Evolutionary conservation across 2,329 filamentous ascomycete genomes (phyloP), one percentile per base, ranked within the genome.

Genomic region (Aspergillus flavus): DNA sequence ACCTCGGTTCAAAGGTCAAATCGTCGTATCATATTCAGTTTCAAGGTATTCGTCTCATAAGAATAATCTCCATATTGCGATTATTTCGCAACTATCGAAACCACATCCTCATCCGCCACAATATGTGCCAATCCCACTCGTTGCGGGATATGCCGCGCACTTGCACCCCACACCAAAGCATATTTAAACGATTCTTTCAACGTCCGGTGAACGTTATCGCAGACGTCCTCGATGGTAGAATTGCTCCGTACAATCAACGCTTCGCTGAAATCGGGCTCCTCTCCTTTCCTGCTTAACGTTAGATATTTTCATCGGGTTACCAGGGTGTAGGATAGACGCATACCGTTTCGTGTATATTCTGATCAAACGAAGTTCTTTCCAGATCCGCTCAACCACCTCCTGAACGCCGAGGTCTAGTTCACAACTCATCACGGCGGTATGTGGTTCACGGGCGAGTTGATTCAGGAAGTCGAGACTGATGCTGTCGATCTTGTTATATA

Each of bases 131-230:
- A 79, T 1, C 95, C 96, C 43, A 97, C 94, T 66, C 95, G 85
- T 83, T 99, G 95, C 41, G 96, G 95, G 41, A 98, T 85, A 83
- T 99, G 96, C 73, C 93, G 89, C 41, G 95, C 95, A 79, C 94
- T 98, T 21, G 94, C 94, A 5, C 95, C 95, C 96, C 96, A 99
- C 0, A 99, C 95, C 69, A 98, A 81, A 3, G 95, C 96, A 81
- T 98, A 97, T 84, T 98, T 99, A 86, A 98, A 99, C 5, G 93
- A 97, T 67, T 99, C 96, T 86, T 98, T 99, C 69, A 99, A 82
- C 30, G 89, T 95, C 66, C 95, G 86, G 81, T 99, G 95, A 69
- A 99, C 91, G 72, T 92, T 89, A 79, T 99, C 95, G 79, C 95
- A 99, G 11, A 99, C 95, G 78, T 99, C 94, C 81, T 98, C 95